phyloP scores from a whole-genome alignment of 768 basidiomycete genomes.

The Kwoniella newhampshirensis region DNA sequence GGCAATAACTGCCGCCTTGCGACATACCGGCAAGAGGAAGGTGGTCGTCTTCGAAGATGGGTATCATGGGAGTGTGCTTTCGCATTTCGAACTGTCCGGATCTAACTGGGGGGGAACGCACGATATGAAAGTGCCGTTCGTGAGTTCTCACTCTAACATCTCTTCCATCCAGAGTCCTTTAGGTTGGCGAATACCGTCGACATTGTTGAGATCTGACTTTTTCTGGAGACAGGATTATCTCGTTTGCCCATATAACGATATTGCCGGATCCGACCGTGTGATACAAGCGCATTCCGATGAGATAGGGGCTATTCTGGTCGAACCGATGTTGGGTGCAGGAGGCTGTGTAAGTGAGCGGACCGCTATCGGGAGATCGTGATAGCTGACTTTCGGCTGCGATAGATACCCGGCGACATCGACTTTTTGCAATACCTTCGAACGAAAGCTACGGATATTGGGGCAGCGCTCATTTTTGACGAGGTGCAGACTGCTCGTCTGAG shows the following conservation, averaged over 20 bases:
- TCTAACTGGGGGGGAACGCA: conserved; percentile 2
- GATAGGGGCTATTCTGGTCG: conserved; percentile 21
- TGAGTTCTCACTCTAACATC: conserved; percentile 1
- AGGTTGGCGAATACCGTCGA: too few relatives aligned
- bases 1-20: conserved; percentile 16
- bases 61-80: conserved; percentile 28
- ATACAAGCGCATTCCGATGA: conserved; percentile 1
- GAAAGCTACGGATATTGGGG: conserved; percentile 13
- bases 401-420: conserved; percentile 20
- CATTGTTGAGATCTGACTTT: neutral
- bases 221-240: conserved; percentile 14
- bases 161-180: neutral
- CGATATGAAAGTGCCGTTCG: conserved; percentile 22
- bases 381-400: neutral
- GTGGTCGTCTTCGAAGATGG: conserved; percentile 27
- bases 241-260: conserved; percentile 29
- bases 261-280: neutral
- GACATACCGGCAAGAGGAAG: conserved; percentile 17
- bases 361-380: neutral
- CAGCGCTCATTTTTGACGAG: conserved; percentile 32
- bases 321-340: conserved; percentile 28
- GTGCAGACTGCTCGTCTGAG: conserved; percentile 24
- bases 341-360: conserved; percentile 12
- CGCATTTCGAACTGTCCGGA: conserved; percentile 9
- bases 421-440: conserved; percentile 18